Evolutionary conservation across 1,139 yeast species (phyloP), one percentile per base, ranked within the genome.

Genomic region (Meyerozyma elateridarum): DNA sequence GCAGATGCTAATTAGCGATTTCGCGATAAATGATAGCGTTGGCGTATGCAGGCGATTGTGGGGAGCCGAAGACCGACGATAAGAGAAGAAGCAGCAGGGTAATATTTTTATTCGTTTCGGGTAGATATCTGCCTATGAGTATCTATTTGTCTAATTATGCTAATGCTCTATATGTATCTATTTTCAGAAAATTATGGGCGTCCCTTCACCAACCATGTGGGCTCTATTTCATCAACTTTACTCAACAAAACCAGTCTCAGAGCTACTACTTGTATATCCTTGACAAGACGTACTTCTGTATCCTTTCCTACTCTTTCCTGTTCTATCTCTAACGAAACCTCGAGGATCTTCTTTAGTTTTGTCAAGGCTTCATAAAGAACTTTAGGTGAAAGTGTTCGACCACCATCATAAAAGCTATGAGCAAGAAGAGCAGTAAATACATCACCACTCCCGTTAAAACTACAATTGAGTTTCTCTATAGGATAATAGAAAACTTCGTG

Each of bases 381-480:
- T 6, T 36, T 36, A 1, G 60, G 59, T 4, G 56, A 49, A 5
- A 66, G 47, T 11, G 29, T 33, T 22, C 38, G 27, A 7, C 43
- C 41, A 27, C 52, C 48, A 6, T 44, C 36, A 36, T 48, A 52
- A 38, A 59, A 65, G 6, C 48, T 49, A 33, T 64, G 50, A 12
- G 70, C 58, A n/a, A 66, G 30, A 17, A 68, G 48, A 1, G 64
- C 72, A 1, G 69, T 56, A 40, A 68, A 65, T 15, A 68, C 49
- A 40, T 68, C 74, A 5, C 74, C 74, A 42, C 71, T 63, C 4
- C 74, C 74, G 36, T 56, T 65, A 47, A 68, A 68, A 25, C 51
- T 49, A 40, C 70, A 63, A 11, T 48, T 46, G 14, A 68, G 59
- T 39, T 52, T 52, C 2, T 51, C 42, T 12, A 67, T 56, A 1